Evolutionary conservation across 495 filamentous ascomycete genomes (phyloP).

Genomic region (Xylaria longipes): DNA sequence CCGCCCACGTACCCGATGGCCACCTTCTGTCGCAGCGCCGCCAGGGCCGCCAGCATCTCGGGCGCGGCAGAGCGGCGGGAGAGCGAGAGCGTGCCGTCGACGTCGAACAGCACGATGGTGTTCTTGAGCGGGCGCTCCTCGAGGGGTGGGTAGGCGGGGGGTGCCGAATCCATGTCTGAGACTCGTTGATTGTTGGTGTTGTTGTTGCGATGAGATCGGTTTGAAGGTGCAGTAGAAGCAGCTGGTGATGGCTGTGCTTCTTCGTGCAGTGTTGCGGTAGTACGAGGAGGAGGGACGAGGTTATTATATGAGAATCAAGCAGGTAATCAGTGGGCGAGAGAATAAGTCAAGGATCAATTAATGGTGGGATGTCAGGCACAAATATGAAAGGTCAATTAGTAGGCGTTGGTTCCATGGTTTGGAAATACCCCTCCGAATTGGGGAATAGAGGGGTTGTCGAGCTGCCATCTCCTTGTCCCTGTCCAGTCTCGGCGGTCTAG

Average conservation of each 20-base stretch:
- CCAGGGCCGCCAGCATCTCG: constrained; percentile 83
- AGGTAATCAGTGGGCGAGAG: neutral
- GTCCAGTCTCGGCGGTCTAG: neutral
- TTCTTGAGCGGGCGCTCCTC: constrained; percentile 81
- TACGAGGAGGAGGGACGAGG: neutral
- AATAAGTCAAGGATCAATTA: neutral
- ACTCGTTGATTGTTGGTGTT: neutral
- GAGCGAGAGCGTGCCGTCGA: constrained; percentile 85
- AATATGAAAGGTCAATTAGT: neutral
- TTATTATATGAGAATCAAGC: neutral
- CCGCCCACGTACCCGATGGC: constrained; percentile 92
- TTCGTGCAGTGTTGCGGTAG: neutral
- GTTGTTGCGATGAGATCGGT: neutral
- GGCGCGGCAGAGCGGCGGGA: constrained; percentile 72
- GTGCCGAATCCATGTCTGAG: constrained; percentile 33
- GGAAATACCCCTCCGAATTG: neutral
- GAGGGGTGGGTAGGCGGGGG: constrained; percentile 70
- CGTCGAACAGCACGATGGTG: constrained; percentile 93
- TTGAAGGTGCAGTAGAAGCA: neutral
- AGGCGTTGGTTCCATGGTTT: neutral
- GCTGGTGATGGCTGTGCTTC: neutral
- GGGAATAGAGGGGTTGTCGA: constrained; percentile 1
- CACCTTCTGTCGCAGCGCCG: constrained; percentile 80
- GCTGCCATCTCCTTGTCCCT: neutral
- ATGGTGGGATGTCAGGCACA: neutral